Conservation (phyloP, 2,329 filamentous ascomycete genomes). For the Trichoderma hamatum region DNA sequence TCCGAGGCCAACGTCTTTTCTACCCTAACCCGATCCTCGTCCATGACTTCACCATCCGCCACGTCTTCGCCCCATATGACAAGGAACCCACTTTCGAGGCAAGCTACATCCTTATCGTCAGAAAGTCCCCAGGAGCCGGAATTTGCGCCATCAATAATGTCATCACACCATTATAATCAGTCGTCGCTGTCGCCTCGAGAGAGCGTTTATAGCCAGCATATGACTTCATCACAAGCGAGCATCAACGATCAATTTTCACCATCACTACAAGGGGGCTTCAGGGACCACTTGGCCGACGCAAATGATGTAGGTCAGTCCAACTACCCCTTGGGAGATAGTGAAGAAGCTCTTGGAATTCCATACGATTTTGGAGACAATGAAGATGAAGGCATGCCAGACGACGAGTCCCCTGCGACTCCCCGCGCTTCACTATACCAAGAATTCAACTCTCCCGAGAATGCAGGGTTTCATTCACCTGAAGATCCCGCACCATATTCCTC, state of each 20-base stretch:
- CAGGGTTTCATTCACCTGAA: constrained; percentile 37
- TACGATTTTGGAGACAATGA: constrained; percentile 51
- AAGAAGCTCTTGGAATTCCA: constrained; percentile 59
- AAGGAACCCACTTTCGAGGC: constrained; percentile 41
- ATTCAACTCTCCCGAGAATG: constrained; percentile 36
- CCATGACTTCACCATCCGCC: constrained; percentile 48
- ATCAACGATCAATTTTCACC: constrained; percentile 34
- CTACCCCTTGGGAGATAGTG: constrained; percentile 51
- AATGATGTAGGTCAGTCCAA: constrained; percentile 33
- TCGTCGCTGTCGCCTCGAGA: constrained; percentile 31
- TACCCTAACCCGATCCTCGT: constrained; percentile 59
- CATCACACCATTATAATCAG: neutral
- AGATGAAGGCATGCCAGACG: constrained; percentile 39
- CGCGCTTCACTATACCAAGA: constrained; percentile 54
- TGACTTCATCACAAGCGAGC: constrained; percentile 35
- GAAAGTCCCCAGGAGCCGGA: constrained; percentile 33
- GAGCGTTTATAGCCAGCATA: constrained; percentile 8
- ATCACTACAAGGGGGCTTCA: constrained; percentile 35
- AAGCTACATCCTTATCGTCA: constrained; percentile 37
- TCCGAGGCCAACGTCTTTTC: constrained; percentile 70
- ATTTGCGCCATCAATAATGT: constrained; percentile 20
- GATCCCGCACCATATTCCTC: constrained; percentile 28
- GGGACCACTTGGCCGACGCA: constrained; percentile 32
- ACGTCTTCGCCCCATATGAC: constrained; percentile 57
- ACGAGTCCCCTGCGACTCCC: constrained; percentile 53